Evolutionary conservation across 768 basidiomycete species (phyloP).

Genomic region (Boletus tomentosulus): DNA sequence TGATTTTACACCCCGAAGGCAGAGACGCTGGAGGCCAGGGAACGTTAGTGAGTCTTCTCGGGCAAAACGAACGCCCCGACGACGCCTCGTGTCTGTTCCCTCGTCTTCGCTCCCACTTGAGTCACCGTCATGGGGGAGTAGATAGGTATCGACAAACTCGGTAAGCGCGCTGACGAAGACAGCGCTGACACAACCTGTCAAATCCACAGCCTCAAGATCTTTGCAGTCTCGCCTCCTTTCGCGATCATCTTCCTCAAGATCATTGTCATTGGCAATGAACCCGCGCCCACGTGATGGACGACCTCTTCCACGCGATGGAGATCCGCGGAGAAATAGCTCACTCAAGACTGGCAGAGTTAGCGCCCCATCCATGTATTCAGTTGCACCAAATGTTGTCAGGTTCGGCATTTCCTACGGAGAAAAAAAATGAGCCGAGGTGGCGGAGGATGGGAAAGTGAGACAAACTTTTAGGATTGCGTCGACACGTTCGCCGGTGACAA

Average conservation of each 20-base stretch:
- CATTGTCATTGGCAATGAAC: conserved; percentile 44
- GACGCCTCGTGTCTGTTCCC: conserved; percentile 27
- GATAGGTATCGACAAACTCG: conserved; percentile 72
- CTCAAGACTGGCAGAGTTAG: conserved; percentile 80
- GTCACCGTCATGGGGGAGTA: conserved; percentile 42
- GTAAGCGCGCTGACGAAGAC: conserved; percentile 84
- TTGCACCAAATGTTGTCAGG: conserved; percentile 84
- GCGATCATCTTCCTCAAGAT: conserved; percentile 72
- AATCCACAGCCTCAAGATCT: conserved; percentile 83
- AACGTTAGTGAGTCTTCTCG: conserved; percentile 54
- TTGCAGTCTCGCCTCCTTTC: conserved; percentile 70
- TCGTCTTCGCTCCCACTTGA: conserved; percentile 43
- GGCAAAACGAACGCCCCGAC: conserved; percentile 31
- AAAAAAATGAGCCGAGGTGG: conserved; percentile 1
- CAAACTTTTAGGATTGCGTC: conserved; percentile 71
- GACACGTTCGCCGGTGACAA: conserved; percentile 88
- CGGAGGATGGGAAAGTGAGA: conserved; percentile 4
- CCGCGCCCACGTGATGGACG: conserved; percentile 65
- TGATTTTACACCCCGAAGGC: conserved; percentile 79
- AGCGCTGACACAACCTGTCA: conserved; percentile 92
- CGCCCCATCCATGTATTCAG: conserved; percentile 97
- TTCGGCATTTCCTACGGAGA: conserved; percentile 78
- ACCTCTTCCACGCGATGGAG: conserved; percentile 62
- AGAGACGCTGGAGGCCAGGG: conserved; percentile 71
- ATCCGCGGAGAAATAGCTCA: conserved; percentile 86